Evolutionary conservation across 441 rosid species (phyloP).

Genomic region (Euphorbia celastroides): DNA sequence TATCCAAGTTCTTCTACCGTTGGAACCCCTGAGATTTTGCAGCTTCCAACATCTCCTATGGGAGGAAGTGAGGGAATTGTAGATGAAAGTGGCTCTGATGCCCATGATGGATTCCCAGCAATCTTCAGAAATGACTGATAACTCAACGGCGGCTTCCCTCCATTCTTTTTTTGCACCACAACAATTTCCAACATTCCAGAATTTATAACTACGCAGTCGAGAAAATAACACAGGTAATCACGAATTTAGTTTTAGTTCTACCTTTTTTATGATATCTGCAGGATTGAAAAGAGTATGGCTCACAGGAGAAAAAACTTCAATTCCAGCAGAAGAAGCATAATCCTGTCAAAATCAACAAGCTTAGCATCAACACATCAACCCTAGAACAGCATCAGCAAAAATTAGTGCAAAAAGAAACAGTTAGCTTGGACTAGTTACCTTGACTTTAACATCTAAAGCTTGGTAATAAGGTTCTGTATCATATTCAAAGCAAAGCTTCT

Average conservation of each 20-base stretch:
- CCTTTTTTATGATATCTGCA: slow-evolving; percentile 57
- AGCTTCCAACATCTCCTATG: slow-evolving; percentile 52
- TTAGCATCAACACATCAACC: not conserved
- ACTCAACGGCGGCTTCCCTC: slow-evolving; percentile 77
- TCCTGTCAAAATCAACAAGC: slow-evolving; percentile 31
- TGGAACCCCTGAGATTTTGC: slow-evolving; percentile 57
- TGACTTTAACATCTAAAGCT: slow-evolving; percentile 57
- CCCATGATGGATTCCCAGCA: slow-evolving; percentile 81
- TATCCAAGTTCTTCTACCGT: slow-evolving; percentile 70
- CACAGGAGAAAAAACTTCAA: slow-evolving; percentile 82
- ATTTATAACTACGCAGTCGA: not conserved
- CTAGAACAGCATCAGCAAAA: not conserved
- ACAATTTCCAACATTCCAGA: not conserved
- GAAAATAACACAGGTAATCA: not conserved
- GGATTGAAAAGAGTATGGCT: slow-evolving; percentile 90
- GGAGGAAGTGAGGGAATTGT: slow-evolving; percentile 60
- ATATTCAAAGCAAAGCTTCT: slow-evolving; percentile 76
- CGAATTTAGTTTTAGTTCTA: slow-evolving; percentile 18
- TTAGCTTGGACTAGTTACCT: slow-evolving; percentile 32
- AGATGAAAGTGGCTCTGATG: slow-evolving; percentile 39
- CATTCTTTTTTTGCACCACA: slow-evolving; percentile 43
- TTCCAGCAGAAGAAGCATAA: slow-evolving; percentile 56
- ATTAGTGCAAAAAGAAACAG: not conserved
- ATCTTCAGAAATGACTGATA: slow-evolving; percentile 86
- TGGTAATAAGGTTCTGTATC: slow-evolving; percentile 91